phyloP scores from a whole-genome alignment of 495 filamentous ascomycete genomes.

The Sordaria brevicollis region DNA sequence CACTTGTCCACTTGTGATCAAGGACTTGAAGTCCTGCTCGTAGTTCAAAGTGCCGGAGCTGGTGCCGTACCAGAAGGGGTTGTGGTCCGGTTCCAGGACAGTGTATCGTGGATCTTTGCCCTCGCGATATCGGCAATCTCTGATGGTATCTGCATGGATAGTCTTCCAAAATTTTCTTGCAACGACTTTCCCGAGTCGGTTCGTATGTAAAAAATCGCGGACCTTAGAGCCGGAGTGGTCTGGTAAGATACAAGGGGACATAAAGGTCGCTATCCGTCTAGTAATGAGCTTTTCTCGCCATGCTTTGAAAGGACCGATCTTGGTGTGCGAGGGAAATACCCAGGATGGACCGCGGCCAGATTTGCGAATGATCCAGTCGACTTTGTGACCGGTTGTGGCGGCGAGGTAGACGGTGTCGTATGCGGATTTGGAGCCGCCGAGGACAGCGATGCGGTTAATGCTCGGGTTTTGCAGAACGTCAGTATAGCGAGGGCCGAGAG shows the following conservation, averaged over 20 bases:
- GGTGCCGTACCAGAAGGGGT: constrained; percentile 43
- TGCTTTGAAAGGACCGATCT: constrained; percentile 15
- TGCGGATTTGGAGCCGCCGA: constrained; percentile 63
- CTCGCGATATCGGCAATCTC: constrained; percentile 40
- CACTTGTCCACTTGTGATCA: constrained; percentile 46
- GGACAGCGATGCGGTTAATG: constrained; percentile 36
- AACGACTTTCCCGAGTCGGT: constrained; percentile 48
- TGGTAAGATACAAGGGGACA: constrained; percentile 14
- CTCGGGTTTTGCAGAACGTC: constrained; percentile 10
- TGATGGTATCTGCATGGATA: constrained; percentile 41
- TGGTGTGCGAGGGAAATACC: constrained; percentile 41
- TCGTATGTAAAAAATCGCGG: constrained; percentile 35
- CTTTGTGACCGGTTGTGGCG: constrained; percentile 46
- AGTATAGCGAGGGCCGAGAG: constrained; percentile 29
- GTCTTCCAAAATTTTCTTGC: constrained; percentile 51
- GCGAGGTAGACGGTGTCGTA: constrained; percentile 62
- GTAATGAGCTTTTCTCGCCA: constrained; percentile 35
- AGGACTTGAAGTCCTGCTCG: constrained; percentile 48
- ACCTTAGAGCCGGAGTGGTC: constrained; percentile 14
- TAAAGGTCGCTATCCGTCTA: constrained; percentile 32
- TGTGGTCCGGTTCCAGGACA: constrained; percentile 46
- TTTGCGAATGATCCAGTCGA: constrained; percentile 63
- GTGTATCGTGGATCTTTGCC: constrained; percentile 26
- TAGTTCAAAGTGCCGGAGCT: constrained; percentile 55
- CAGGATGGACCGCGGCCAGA: constrained; percentile 59